Evolutionary conservation across 2,329 filamentous ascomycete genomes (phyloP), one percentile per base, ranked within the genome.

Genomic region (Albifimbria verrucaria): DNA sequence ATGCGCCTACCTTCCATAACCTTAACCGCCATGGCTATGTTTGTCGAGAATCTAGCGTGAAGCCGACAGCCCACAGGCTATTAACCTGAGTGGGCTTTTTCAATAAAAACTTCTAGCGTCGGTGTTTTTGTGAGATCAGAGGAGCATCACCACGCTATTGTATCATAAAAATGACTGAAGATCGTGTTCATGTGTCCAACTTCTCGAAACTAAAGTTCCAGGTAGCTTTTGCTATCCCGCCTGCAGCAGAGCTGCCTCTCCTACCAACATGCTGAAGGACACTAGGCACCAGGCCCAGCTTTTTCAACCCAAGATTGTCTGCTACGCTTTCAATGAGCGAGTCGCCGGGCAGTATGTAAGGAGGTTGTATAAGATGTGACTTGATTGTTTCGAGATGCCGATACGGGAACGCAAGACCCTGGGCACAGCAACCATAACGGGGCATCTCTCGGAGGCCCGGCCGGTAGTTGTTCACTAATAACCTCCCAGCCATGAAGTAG

Each of bases 141-240:
- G n/a, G n/a, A n/a, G n/a, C n/a, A n/a, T n/a, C n/a, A n/a, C n/a
- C n/a, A n/a, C n/a, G n/a, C n/a, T n/a, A n/a, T n/a, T n/a, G n/a
- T n/a, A n/a, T n/a, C n/a, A n/a, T n/a, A n/a, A n/a, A n/a, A n/a
- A n/a, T n/a, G n/a, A n/a, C n/a, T n/a, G n/a, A n/a, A n/a, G n/a
- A n/a, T n/a, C n/a, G n/a, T n/a, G n/a, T n/a, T n/a, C n/a, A n/a
- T n/a, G n/a, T n/a, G n/a, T n/a, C n/a, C 28, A 21, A 22, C 21
- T 22, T 59, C 52, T 72, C 65, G 55, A 71, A 71, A 39, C 65
- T 68, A 55, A 71, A 71, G 23, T 71, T 71, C 67, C 68, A 71
- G 2, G 64, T 62, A 36, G 56, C 56, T 24, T 59, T 57, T 2
- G 55, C 57, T 0, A 64, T 63, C 2, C 61, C 65, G 4, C 66